Evolutionary conservation across 306 rosid genomes (phyloP).

Genomic region (Vachellia collinsii): DNA sequence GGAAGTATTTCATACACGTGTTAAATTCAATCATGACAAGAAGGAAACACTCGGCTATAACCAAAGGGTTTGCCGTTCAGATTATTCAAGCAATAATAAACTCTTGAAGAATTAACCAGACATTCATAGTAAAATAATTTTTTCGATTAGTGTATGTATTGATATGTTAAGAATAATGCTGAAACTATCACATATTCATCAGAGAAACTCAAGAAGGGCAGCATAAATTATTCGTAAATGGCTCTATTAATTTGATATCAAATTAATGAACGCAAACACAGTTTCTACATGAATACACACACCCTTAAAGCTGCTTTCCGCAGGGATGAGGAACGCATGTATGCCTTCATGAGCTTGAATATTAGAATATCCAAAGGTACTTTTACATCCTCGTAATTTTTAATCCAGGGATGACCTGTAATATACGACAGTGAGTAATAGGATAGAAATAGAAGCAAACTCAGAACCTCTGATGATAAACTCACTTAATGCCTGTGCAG

Average conservation of each 20-base stretch:
- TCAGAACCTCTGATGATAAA: constrained; percentile 30
- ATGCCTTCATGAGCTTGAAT: constrained; percentile 85
- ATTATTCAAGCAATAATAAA: constrained; percentile 15
- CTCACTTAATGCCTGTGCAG: constrained; percentile 87
- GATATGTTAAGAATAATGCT: constrained; percentile 2
- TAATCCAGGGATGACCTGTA: constrained; percentile 97
- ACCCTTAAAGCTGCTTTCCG: constrained; percentile 94
- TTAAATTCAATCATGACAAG: constrained; percentile 11
- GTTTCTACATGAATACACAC: constrained; percentile 40
- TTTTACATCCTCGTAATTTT: constrained; percentile 57
- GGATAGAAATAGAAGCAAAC: constrained; percentile 16
- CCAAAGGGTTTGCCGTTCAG: constrained; percentile 9
- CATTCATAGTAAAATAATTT: neutral
- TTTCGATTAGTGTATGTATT: constrained; percentile 11
- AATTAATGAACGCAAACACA: neutral
- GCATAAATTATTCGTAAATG: constrained; percentile 8
- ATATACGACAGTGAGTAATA: constrained; percentile 42
- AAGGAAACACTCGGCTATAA: constrained; percentile 20
- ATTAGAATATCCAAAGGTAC: constrained; percentile 77
- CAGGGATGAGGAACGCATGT: constrained; percentile 88
- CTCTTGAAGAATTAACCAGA: constrained; percentile 2
- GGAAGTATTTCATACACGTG: constrained; percentile 15
- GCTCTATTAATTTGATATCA: constrained; percentile 19
- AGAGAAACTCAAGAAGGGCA: constrained; percentile 15
- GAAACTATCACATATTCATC: constrained; percentile 11